A percentile compares a stretch with the other conserved stretches of the same genome.
Conservation (phyloP, 2,329 filamentous ascomycete species). For the Talaromyces marneffei region DNA sequence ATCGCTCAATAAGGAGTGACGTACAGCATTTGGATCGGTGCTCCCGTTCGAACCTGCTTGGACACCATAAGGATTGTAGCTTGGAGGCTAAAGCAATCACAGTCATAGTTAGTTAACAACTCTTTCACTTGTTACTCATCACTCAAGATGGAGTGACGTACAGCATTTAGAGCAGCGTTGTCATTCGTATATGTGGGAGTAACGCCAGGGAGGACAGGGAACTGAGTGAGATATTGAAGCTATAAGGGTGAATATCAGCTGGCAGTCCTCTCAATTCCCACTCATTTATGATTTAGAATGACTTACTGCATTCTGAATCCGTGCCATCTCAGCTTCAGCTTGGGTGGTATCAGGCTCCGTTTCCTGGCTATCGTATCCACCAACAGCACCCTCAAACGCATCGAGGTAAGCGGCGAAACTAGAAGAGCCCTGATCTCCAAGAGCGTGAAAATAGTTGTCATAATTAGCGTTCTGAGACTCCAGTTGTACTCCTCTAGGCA, state of each 20-base stretch:
- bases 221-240: neutral
- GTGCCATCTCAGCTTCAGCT: neutral
- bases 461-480: neutral
- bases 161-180: neutral
- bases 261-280: neutral
- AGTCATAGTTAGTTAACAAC: neutral
- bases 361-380: neutral
- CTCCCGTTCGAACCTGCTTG: neutral
- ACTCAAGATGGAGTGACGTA: neutral
- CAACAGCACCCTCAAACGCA: neutral
- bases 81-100: neutral
- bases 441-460: neutral
- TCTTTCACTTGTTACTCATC: neutral
- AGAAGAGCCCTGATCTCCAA: neutral
- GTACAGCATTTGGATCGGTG: neutral
- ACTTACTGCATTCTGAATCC: neutral
- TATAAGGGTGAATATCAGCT: neutral
- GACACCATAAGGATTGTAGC: neutral
- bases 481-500: neutral
- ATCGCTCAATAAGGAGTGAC: neutral
- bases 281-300: neutral
- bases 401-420: neutral
- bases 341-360: neutral
- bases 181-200: neutral
- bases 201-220: neutral